A percentile compares a stretch with the other conserved stretches of the same genome.
phyloP scores from a whole-genome alignment of 169 alveolate species.

The Neospora caninum region DNA sequence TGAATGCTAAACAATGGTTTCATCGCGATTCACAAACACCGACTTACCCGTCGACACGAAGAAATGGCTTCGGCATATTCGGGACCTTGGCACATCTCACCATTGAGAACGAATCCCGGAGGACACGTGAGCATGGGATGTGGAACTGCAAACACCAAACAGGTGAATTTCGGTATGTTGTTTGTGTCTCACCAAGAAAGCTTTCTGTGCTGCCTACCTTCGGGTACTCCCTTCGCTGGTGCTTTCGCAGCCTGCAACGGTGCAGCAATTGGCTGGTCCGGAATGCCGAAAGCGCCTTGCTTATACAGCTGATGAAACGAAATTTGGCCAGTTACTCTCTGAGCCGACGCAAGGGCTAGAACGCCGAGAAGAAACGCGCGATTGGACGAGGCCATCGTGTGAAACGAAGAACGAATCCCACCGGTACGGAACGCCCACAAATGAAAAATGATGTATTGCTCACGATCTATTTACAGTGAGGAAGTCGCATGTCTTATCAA shows the following conservation, averaged over 20 bases:
- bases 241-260: neutral
- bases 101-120: neutral
- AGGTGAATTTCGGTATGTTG: too few species aligned
- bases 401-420: neutral
- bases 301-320: slow-evolving; percentile 28
- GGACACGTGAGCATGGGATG: slow-evolving; percentile 9
- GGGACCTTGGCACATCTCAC: slow-evolving; percentile 23
- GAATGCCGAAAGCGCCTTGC: neutral
- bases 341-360: neutral
- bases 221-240: neutral
- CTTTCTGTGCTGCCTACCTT: neutral
- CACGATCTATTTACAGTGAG: neutral
- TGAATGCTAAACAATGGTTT: too few species aligned
- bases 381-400: neutral
- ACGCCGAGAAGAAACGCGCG: neutral
- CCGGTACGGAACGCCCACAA: neutral
- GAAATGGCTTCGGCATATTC: slow-evolving; percentile 18
- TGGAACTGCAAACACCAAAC: neutral
- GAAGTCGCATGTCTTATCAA: neutral
- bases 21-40: too few species aligned
- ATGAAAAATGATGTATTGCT: neutral
- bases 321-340: neutral
- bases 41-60: neutral
- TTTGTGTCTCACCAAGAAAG: too few species aligned
- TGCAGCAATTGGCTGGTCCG: neutral